phyloP scores from a whole-genome alignment of 441 rosid genomes.

The Manihot esculenta region DNA sequence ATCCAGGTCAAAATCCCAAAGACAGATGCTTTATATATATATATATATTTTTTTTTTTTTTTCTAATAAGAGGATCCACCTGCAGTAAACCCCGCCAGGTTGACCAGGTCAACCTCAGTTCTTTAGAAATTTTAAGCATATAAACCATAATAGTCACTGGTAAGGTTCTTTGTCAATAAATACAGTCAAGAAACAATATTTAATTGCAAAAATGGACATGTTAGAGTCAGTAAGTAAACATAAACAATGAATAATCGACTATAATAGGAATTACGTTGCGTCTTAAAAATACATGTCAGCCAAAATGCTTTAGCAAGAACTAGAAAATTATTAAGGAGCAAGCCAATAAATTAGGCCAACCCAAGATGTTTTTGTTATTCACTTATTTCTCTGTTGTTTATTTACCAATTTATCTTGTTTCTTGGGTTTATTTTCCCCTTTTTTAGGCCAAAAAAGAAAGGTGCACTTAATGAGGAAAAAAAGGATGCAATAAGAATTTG shows the following conservation, averaged over 20 bases:
- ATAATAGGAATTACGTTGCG: not conserved
- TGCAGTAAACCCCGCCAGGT: too few relatives aligned
- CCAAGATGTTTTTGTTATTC: not conserved
- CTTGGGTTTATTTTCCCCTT: not conserved
- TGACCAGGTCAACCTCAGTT: too few relatives aligned
- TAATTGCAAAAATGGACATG: too few relatives aligned
- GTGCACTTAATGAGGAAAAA: not conserved
- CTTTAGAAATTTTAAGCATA: too few relatives aligned
- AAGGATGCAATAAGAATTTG: conserved; percentile 13
- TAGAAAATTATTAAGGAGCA: not conserved
- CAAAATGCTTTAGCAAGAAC: not conserved
- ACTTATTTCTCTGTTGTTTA: not conserved
- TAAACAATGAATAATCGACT: not conserved
- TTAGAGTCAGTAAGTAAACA: too few relatives aligned
- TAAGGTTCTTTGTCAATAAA: too few relatives aligned
- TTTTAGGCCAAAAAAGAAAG: not conserved
- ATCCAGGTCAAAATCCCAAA: too few relatives aligned
- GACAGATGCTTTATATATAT: too few relatives aligned
- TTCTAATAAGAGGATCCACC: too few relatives aligned
- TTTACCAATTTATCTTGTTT: conserved; percentile 4
- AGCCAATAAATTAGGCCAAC: not conserved
- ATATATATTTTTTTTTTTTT: too few relatives aligned
- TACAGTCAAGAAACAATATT: too few relatives aligned
- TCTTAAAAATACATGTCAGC: not conserved
- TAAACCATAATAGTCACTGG: too few relatives aligned